Evolutionary conservation across 805 yeast species (phyloP).

Genomic region (Maudiozyma bulderi): DNA sequence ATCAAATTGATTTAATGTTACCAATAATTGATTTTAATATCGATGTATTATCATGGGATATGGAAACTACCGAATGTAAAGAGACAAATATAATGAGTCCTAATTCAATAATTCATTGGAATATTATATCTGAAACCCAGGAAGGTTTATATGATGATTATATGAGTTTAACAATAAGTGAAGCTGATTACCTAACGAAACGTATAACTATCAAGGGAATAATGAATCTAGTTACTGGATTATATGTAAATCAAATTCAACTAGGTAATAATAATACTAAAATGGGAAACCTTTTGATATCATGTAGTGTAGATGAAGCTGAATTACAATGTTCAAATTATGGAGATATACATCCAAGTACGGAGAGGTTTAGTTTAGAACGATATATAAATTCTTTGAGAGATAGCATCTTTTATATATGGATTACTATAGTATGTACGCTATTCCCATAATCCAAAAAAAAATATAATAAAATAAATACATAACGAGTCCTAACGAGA

Average conservation of each 20-base stretch:
- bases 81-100: conserved; percentile 11
- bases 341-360: background rate
- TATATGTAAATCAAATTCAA: conserved; percentile 14
- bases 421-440: background rate
- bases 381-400: background rate
- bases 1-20: conserved; percentile 12
- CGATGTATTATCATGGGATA: conserved; percentile 12
- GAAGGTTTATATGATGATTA: conserved; percentile 26
- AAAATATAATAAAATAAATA: too few relatives aligned
- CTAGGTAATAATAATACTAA: too few relatives aligned
- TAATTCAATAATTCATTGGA: conserved; percentile 15
- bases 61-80: conserved; percentile 8
- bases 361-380: background rate
- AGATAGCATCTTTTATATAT: background rate
- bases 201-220: conserved; percentile 31
- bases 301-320: background rate
- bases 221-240: conserved; percentile 29
- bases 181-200: conserved; percentile 31
- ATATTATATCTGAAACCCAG: conserved; percentile 10
- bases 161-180: conserved; percentile 32
- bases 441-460: background rate
- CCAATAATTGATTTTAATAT: conserved; percentile 12
- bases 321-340: background rate
- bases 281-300: too few relatives aligned
- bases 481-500: background rate